phyloP scores from a whole-genome alignment of 1,284 basidiomycete species.

The Cutaneotrichosporon curvatum region DNA sequence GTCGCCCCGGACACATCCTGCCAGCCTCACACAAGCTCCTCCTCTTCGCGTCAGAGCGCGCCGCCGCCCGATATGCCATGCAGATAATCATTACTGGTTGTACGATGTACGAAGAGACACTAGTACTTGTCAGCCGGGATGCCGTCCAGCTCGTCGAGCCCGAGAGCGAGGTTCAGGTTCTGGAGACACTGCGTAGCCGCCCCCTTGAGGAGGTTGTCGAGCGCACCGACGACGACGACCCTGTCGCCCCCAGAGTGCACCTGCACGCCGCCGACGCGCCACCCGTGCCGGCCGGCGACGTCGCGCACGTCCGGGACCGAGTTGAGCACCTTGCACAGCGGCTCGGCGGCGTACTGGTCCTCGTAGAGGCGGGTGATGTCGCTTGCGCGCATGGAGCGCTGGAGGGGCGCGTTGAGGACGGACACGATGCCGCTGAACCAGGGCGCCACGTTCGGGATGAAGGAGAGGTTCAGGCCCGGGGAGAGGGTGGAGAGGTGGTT shows the following conservation, averaged over 20 bases:
- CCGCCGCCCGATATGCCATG: too few species aligned
- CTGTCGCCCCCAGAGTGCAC: slow-evolving; percentile 80
- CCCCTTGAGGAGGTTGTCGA: slow-evolving; percentile 95
- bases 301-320: slow-evolving; percentile 72
- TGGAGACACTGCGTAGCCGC: slow-evolving; percentile 96
- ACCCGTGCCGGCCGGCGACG: slow-evolving; percentile 75
- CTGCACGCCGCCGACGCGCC: slow-evolving; percentile 87
- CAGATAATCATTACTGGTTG: not conserved
- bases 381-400: slow-evolving; percentile 56
- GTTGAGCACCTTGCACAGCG: slow-evolving; percentile 60
- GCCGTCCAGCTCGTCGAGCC: slow-evolving; percentile 83
- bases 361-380: slow-evolving; percentile 72
- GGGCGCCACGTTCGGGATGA: slow-evolving; percentile 78
- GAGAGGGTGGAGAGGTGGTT: slow-evolving; percentile 67
- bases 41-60: too few species aligned
- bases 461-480: slow-evolving; percentile 61
- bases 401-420: slow-evolving; percentile 74
- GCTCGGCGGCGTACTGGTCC: slow-evolving; percentile 68
- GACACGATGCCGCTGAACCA: slow-evolving; percentile 97
- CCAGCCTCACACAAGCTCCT: too few species aligned
- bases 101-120: too few species aligned
- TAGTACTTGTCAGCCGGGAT: slow-evolving; percentile 53
- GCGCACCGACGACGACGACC: slow-evolving; percentile 84
- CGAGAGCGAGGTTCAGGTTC: slow-evolving; percentile 92
- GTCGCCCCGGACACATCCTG: too few species aligned